Evolutionary conservation across 805 yeast genomes (phyloP).

Genomic region (Pichia phayaonensis): DNA sequence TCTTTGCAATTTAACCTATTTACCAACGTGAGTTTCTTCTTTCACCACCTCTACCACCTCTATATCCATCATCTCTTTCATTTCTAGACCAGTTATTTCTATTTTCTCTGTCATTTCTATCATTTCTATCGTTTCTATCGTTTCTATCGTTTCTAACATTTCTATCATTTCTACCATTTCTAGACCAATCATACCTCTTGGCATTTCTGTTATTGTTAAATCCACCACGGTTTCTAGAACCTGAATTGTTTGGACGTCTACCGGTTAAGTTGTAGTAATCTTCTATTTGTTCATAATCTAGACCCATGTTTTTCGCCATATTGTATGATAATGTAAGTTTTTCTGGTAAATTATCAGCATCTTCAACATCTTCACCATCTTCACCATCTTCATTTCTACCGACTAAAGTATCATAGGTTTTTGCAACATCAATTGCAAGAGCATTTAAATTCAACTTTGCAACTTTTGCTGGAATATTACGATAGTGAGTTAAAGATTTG

Average conservation of each 20-base stretch:
- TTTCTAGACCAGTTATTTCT: constrained; percentile 3
- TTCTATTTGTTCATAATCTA: constrained; percentile 20
- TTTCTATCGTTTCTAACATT: constrained; percentile 4
- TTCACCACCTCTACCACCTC: neutral
- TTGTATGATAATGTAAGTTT: constrained; percentile 11
- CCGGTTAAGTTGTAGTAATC: constrained; percentile 28
- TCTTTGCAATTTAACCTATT: neutral
- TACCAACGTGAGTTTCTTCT: neutral
- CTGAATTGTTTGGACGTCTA: constrained; percentile 10
- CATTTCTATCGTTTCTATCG: constrained; percentile 1
- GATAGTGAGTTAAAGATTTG: constrained; percentile 14
- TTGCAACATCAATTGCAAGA: constrained; percentile 28
- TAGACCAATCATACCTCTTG: constrained; percentile 10
- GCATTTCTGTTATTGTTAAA: constrained; percentile 9
- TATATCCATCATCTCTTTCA: constrained; percentile 6
- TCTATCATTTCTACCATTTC: constrained; percentile 8
- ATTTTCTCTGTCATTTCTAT: constrained; percentile 7
- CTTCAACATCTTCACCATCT: constrained; percentile 6
- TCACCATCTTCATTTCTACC: constrained; percentile 12
- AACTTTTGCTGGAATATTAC: constrained; percentile 19
- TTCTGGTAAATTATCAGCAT: constrained; percentile 10
- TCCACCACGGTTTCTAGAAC: constrained; percentile 4
- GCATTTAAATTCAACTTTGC: constrained; percentile 26
- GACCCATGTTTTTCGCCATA: constrained; percentile 22
- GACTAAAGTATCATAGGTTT: constrained; percentile 23